Base-by-base conservation (phyloP, 176 grass and related monocot genomes). In the Guadua angustifolia region DNA sequence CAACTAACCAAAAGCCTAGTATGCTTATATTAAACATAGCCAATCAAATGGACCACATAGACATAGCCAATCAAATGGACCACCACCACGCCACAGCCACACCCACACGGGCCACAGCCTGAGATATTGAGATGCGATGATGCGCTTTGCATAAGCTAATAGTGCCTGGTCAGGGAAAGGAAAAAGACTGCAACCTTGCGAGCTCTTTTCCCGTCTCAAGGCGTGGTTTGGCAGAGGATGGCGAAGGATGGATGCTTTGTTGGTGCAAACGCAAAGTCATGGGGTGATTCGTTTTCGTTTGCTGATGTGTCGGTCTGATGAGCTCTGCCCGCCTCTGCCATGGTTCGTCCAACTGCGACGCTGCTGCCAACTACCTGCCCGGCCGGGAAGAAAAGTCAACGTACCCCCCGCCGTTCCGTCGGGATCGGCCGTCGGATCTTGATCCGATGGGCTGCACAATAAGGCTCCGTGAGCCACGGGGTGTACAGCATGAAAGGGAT, bases 301-400 rank as follows among this genome's bases (percentile, higher is more conserved):
- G 72, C 18, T 5, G 44, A 62, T 56, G 19, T 49, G 24, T 53
- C 11, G 17, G n/a, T 21, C 38, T 11, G 69, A 40, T 56, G 19
- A 40, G 12, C 71, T 63, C 42, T 4, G 51, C 66, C 42, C 2
- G 51, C 66, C 4, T 67, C 13, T 3, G 63, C 19, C 26, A 40
- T 16, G 56, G 65, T 22, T 77, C 13, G 38, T 16, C 22, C 32
- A 71, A 82, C 71, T 6, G 62, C 62, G 22, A 17, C n/a, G 46
- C 1, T 29, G 75, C 61, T 67, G 79, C 63, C 85, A 87, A 39
- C 78, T 50, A 17, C 62, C 21, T 56, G 33, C 44, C 26, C 21
- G 26, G 11, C 10, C 11, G 56, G 29, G 29, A 29, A 29, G 29
- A 29, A 29, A 29, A 29, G 29, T 29, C 29, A 29, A 29, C 29